These are phyloP conservation scores for Pisolithus marmoratus DNA, from an alignment of 768 basidiomycete species.

Conservation along the genomic window DNA sequence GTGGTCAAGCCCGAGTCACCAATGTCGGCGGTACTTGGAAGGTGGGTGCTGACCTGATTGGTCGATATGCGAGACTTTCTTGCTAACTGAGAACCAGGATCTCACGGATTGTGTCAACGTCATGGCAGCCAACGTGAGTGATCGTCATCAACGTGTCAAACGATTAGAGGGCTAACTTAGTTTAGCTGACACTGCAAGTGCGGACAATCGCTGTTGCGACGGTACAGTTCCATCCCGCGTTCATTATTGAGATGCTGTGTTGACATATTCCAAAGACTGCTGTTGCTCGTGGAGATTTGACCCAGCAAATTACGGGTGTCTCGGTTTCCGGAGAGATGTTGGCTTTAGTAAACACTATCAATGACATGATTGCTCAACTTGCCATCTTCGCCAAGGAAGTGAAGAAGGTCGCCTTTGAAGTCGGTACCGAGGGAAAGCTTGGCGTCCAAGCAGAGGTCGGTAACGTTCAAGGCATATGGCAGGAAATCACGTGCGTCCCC, in stretches of 20 bases:
- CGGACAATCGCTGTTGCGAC: slow-evolving; percentile 91
- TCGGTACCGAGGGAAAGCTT: slow-evolving; percentile 97
- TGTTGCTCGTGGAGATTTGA: slow-evolving; percentile 90
- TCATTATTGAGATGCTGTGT: background rate
- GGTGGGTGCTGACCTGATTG: slow-evolving; percentile 20
- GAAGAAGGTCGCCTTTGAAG: slow-evolving; percentile 94
- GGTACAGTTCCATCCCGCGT: slow-evolving; percentile 36
- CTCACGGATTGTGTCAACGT: slow-evolving; percentile 94
- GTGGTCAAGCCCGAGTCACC: slow-evolving; percentile 89
- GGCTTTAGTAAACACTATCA: slow-evolving; percentile 96
- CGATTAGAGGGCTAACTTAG: background rate
- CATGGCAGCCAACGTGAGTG: slow-evolving; percentile 85
- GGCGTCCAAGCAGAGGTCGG: slow-evolving; percentile 97
- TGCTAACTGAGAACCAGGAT: slow-evolving; percentile 38
- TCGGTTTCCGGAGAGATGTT: slow-evolving; percentile 94
- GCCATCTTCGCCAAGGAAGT: slow-evolving; percentile 74
- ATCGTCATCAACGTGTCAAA: background rate
- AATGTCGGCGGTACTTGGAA: slow-evolving; percentile 98
- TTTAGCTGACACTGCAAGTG: slow-evolving; percentile 84
- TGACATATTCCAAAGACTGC: slow-evolving; percentile 51
- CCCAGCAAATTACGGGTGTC: slow-evolving; percentile 88
- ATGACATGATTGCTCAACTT: slow-evolving; percentile 72
- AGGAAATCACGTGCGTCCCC: slow-evolving; percentile 83
- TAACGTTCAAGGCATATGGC: slow-evolving; percentile 97
- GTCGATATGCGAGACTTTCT: background rate